Base-by-base conservation (phyloP, 2,329 filamentous ascomycete species). In the Cladosporium sp. region DNA sequence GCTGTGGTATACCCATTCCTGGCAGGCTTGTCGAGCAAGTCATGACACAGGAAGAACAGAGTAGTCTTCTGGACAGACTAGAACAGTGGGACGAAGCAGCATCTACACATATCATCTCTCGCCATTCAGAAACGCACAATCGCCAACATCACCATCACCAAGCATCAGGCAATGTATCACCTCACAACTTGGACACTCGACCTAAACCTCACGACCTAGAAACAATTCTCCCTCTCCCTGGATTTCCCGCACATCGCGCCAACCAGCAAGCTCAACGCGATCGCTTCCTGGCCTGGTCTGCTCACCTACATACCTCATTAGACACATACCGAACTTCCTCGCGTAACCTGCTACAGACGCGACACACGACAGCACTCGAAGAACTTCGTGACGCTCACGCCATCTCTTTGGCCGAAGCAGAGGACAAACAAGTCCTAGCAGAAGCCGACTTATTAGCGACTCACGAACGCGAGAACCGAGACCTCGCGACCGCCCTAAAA, bases 401-500 rank as follows among this genome's bases (percentile, higher is more conserved):
- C 1, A 65, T 74, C 18, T 77, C 77, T 23, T 72, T 82, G 7
- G 76, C 79, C 33, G 73, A 75, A n/a, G 73, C 81, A 11, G 80
- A 82, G 68, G 80, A 82, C 67, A 76, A 75, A 64, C 80, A 82
- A 67, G 75, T 82, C 18, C 70, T 74, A 16, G 78, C 77, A 23
- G 80, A 82, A 68, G 76, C 79, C 44, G 78, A 80, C 53, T 71
- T 83, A 28, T 77, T 78, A 40, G 73, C 76, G 61, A 65, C 72
- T 3, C 81, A 83, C 26, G 74, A 72, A 1, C 72, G 78, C 29
- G 81, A 82, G 67, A 71, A 72, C 14, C 75, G 78, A 44, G 81
- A 82, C 68, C 77, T 77, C 12, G 78, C 77, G 0, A 82, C 79
- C 2, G 81, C 80, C 0, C 70, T 83, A 3, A 80, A 79, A 66